Conservation (phyloP, 2,329 filamentous ascomycete genomes). For the Epichloe sylvatica region DNA sequence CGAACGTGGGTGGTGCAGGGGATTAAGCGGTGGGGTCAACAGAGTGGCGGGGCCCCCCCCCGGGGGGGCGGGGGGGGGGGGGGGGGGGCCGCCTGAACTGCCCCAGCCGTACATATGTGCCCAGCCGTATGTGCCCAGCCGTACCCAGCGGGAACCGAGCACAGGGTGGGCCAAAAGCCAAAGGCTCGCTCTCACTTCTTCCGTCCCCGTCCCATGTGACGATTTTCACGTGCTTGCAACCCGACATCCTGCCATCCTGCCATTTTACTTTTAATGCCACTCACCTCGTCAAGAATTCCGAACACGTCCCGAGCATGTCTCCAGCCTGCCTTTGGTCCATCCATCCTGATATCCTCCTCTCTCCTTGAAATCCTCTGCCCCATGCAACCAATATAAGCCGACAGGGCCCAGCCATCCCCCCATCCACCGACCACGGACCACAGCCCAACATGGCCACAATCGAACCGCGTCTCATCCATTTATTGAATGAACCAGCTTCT, state of each 20-base stretch:
- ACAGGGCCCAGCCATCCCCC: neutral
- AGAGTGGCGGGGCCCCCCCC: no score
- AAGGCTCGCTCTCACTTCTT: neutral
- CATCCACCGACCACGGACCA: conserved; percentile 15
- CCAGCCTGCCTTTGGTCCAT: neutral
- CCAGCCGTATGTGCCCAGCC: no score
- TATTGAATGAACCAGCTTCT: conserved; percentile 42
- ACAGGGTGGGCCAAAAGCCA: no score
- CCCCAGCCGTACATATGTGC: no score
- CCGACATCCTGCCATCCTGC: conserved; percentile 4
- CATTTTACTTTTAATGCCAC: conserved; percentile 1
- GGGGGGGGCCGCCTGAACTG: no score
- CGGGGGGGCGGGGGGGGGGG: no score
- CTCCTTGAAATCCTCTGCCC: neutral
- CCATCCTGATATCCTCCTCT: conserved; percentile 1
- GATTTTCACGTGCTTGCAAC: conserved; percentile 6
- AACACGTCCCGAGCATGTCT: conserved; percentile 7
- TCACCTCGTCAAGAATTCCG: conserved; percentile 2
- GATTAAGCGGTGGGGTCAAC: no score
- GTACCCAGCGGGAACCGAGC: no score
- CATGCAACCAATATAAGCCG: conserved; percentile 4
- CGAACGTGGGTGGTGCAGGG: no score
- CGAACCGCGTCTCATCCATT: conserved; percentile 52
- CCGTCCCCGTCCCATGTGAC: conserved; percentile 5
- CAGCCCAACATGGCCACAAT: conserved; percentile 45